A percentile compares a stretch with the other conserved stretches of the same genome.
These are phyloP conservation scores for Diaporthe batatas DNA, from an alignment of 2,329 filamentous ascomycete genomes.

Conservation along the genomic window DNA sequence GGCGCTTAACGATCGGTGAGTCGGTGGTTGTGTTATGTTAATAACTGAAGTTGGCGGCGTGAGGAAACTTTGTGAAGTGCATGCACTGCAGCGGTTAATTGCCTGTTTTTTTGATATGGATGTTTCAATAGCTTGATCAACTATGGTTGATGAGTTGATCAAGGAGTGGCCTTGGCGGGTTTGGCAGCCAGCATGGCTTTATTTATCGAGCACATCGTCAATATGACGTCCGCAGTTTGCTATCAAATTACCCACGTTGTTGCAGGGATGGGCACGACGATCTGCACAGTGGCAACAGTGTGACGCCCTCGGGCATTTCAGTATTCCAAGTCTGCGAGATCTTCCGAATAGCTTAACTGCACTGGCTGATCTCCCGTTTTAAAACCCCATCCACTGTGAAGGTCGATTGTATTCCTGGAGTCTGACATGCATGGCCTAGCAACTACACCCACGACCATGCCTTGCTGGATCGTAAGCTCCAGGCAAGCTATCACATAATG, in stretches of 20 bases:
- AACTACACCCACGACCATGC: too few species aligned
- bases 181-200: not conserved
- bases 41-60: too few species aligned
- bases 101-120: not conserved
- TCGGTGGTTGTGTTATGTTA: not conserved
- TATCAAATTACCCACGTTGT: not conserved
- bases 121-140: not conserved
- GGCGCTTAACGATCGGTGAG: not conserved
- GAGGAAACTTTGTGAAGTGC: not conserved
- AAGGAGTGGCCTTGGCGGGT: not conserved
- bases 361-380: not conserved
- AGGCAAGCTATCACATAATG: too few species aligned
- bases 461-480: too few species aligned
- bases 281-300: conserved; percentile 25
- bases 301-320: not conserved
- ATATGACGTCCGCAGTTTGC: conserved; percentile 25
- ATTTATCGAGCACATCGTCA: conserved; percentile 12
- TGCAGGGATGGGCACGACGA: not conserved
- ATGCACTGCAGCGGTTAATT: too few species aligned
- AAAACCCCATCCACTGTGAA: not conserved
- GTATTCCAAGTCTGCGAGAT: not conserved
- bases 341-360: not conserved
- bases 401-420: too few species aligned
- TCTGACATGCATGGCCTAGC: too few species aligned
- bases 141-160: not conserved